These are phyloP conservation scores for Populus tomentosa DNA, from an alignment of 441 rosid genomes.

Conservation along the genomic window DNA sequence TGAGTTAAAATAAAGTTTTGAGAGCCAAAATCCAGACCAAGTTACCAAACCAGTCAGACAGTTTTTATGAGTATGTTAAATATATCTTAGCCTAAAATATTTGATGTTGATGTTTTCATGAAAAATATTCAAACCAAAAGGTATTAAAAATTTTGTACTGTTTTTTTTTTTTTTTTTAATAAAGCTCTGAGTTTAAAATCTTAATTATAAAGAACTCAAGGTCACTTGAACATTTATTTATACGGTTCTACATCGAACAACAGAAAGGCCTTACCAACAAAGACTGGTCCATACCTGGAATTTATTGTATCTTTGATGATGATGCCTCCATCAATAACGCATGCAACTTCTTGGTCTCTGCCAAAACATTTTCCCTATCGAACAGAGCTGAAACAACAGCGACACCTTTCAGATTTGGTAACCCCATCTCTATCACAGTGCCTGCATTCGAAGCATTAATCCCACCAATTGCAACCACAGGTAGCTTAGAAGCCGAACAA, in stretches of 20 bases:
- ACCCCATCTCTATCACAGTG: conserved; percentile 44
- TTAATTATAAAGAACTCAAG: too few species aligned
- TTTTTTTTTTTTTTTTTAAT: too few species aligned
- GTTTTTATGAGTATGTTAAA: neutral
- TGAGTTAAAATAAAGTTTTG: too few species aligned
- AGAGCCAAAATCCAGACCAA: too few species aligned
- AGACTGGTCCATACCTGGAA: neutral
- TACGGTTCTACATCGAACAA: neutral
- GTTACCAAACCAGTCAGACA: too few species aligned
- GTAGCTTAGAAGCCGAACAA: conserved; percentile 68
- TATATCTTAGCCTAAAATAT: neutral
- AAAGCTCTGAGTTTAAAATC: neutral
- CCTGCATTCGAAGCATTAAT: conserved; percentile 59
- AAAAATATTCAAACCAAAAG: too few species aligned
- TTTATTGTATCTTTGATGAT: conserved; percentile 6
- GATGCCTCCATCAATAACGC: conserved; percentile 32
- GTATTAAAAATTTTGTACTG: too few species aligned
- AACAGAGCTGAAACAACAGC: conserved; percentile 83
- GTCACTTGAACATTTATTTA: neutral
- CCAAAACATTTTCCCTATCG: conserved; percentile 53
- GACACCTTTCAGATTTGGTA: conserved; percentile 66
- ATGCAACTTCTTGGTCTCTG: conserved; percentile 55
- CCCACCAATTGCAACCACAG: conserved; percentile 95
- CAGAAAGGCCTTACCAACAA: neutral
- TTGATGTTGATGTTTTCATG: neutral